Evolutionary conservation across 768 basidiomycete genomes (phyloP), one percentile per base, ranked within the genome.

Genomic region (Pleurotus pulmonarius): DNA sequence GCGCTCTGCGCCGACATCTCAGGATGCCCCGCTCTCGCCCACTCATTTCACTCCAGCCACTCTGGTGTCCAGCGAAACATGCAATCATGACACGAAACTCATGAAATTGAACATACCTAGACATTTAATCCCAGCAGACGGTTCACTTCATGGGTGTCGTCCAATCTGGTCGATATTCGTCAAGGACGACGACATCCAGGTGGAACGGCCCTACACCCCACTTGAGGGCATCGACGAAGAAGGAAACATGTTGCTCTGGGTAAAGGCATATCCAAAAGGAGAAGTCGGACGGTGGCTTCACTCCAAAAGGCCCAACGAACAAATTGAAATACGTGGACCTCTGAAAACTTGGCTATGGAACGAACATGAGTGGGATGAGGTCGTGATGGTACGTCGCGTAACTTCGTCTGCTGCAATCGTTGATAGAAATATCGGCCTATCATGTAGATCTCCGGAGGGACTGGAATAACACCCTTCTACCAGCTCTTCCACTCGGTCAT

Each of bases 181-280:
- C 66, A 94, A 93, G 66, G 90, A 94, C 65, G 86, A 87, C 60
- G 92, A 92, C 62, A 92, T 94, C 18, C 92, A 93, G 69, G 88
- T 93, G 29, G 92, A 94, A 64, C 72, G 92, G 54, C 85, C 90
- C 11, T 94, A 93, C 65, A 94, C 92, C 4, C 92, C 92, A 3
- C 71, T 94, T 47, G 76, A 84, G 59, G 87, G 91, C 18, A 72
- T 92, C 20, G 85, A 88, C 51, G 71, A 78, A 53, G 65, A 83
- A 9, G 90, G 90, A 0, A 73, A 75, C 46, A 86, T 94, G 75
- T 73, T 73, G 38, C 82, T 94, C 51, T 94, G 92, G 92, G 76
- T 94, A 7, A 94, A 92, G 71, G 83, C 76, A 57, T 92, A 93
- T 57, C 77, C 82, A 0, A 79, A 76, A 47, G 92, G 91, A 39